Percentiles rank a stretch among this genome's conserved stretches.
phyloP scores from a whole-genome alignment of 306 rosid genomes.

The Vigna nakashimae region DNA sequence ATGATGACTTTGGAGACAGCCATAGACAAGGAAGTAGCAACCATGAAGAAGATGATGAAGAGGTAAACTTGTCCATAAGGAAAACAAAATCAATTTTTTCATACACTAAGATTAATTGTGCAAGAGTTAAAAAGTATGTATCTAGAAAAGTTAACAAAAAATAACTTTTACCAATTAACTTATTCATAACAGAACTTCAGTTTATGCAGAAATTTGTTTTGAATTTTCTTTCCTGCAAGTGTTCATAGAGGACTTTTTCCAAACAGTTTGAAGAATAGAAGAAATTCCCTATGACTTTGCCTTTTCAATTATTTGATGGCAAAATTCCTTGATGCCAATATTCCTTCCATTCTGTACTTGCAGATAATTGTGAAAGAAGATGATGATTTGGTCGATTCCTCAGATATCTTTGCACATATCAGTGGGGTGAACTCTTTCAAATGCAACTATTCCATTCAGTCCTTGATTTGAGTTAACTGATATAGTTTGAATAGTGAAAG shows the following conservation, averaged over 20 bases:
- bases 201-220: no score
- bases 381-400: constrained; percentile 94
- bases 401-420: constrained; percentile 92
- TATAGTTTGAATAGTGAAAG: constrained; percentile 31
- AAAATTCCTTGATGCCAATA: constrained; percentile 43
- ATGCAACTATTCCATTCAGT: constrained; percentile 87
- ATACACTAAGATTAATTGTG: no score
- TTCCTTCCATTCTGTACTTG: constrained; percentile 40
- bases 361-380: constrained; percentile 94
- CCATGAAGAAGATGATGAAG: constrained; percentile 90
- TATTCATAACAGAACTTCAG: no score
- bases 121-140: no score
- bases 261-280: neutral
- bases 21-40: constrained; percentile 67
- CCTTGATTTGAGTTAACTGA: constrained; percentile 71
- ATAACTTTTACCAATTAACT: no score
- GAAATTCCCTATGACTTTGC: constrained; percentile 37
- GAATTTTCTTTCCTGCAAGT: no score
- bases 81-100: no score
- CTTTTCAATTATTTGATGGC: constrained; percentile 40
- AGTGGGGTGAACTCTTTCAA: constrained; percentile 99
- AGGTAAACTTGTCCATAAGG: constrained; percentile 46
- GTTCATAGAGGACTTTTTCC: no score
- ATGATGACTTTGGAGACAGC: constrained; percentile 85
- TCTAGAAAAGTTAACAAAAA: no score